These are phyloP conservation scores for Strobilomyces confusus DNA, from an alignment of 768 basidiomycete genomes.

Conservation along the genomic window DNA sequence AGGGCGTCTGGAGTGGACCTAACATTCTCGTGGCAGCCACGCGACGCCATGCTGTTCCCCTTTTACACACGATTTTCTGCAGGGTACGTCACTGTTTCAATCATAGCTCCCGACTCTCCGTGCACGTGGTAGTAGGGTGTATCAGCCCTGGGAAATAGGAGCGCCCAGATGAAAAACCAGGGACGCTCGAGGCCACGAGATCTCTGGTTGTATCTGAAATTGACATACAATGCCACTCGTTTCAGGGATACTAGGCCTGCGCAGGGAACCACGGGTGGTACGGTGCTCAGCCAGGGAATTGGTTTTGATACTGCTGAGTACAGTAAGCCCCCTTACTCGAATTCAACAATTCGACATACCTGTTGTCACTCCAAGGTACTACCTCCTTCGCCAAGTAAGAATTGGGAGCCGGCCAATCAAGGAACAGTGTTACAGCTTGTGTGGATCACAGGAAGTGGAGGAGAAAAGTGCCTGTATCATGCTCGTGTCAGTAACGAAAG, in stretches of 20 bases:
- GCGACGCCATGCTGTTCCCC: slow-evolving; percentile 8
- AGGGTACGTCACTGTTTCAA: background rate
- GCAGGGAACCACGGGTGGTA: background rate
- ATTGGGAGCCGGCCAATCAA: background rate
- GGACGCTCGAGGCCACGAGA: background rate
- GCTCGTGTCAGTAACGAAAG: background rate
- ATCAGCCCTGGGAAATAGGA: background rate
- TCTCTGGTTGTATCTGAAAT: background rate
- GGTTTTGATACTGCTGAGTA: background rate
- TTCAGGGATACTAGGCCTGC: slow-evolving; percentile 8
- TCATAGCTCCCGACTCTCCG: background rate
- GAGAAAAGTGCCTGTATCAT: background rate
- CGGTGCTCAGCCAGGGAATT: background rate
- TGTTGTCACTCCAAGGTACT: background rate
- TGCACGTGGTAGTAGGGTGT: slow-evolving; percentile 2
- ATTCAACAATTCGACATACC: background rate
- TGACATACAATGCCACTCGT: background rate
- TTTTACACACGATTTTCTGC: slow-evolving; percentile 6
- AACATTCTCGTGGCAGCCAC: slow-evolving; percentile 7
- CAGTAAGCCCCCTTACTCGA: background rate
- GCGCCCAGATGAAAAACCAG: background rate
- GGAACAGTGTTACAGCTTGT: background rate
- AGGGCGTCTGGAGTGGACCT: background rate
- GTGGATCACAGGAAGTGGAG: background rate
- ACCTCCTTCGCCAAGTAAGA: background rate